Evolutionary conservation across 352 stramenopile species (phyloP), one percentile per base, ranked within the genome.

Genomic region (Elongisporangium senticosum): DNA sequence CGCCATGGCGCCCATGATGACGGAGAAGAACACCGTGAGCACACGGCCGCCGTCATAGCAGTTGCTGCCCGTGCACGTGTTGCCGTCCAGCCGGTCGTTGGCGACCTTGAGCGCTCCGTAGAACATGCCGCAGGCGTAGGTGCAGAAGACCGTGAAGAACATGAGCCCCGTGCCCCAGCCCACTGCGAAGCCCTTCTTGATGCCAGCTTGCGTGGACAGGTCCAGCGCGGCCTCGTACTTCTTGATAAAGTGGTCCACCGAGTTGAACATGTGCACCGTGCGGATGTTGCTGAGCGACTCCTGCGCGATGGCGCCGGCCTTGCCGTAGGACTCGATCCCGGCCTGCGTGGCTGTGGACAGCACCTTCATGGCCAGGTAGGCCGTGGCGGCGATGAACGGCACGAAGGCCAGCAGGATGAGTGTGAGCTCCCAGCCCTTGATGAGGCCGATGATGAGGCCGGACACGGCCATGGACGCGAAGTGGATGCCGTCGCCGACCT

Each of bases 261-360:
- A 69, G 58, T 88, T 90, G 69, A 92, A 88, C 71, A 86, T 83
- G 72, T 90, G 75, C 33, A 94, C 83, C 0, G 83, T 93, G 22
- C 80, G 79, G 5, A 90, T 72, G 51, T 90, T 93, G 49, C 75
- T 69, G 23, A 93, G 65, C 1, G 77, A 66, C 39, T 93, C 86
- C 53, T 95, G 80, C 1, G 81, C 81, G n/a, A 93, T 59, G 0
- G 79, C 74, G 23, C 83, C 84, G 23, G 80, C 83, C 51, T 89
- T 69, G 15, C 64, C 74, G 51, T 90, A 90, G 49, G 77, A 82
- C 23, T 89, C 69, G 11, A 87, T 72, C 23, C 70, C 72, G 5
- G 57, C 59, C 23, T 90, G 73, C 1, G 73, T 85, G 7, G 80
- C 71, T 0, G 61, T 64, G 0, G 76, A 64, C 24, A 92, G 28